phyloP scores from a whole-genome alignment of 1,284 basidiomycete genomes.

The Sporisorium iseilematis-ciliati region DNA sequence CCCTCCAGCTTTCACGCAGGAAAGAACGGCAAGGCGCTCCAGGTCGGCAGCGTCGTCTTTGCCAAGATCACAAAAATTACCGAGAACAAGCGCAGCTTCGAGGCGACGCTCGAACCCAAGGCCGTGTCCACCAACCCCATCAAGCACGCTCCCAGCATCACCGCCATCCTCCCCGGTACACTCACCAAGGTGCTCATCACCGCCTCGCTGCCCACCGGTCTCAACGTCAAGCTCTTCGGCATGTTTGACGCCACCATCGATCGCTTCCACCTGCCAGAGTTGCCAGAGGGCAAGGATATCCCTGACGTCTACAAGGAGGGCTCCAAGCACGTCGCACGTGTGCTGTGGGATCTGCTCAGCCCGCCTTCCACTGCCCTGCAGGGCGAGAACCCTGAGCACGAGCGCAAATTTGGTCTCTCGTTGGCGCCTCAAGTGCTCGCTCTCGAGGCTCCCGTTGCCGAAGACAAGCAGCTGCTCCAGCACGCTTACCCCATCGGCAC shows the following conservation, averaged over 20 bases:
- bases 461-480: conserved; percentile 40
- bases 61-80: conserved; percentile 67
- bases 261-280: conserved; percentile 78
- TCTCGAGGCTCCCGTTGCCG: conserved; percentile 47
- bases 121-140: conserved; percentile 53
- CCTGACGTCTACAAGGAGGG: conserved; percentile 75
- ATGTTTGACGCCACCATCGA: conserved; percentile 95
- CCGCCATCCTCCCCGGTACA: conserved; percentile 86
- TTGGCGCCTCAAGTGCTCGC: conserved; percentile 58
- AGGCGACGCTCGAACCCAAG: conserved; percentile 62
- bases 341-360: conserved; percentile 77
- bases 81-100: conserved; percentile 67
- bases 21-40: conserved; percentile 55
- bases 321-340: conserved; percentile 79
- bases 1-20: conserved; percentile 46
- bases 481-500: conserved; percentile 63
- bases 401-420: conserved; percentile 64
- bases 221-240: conserved; percentile 90
- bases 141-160: conserved; percentile 72
- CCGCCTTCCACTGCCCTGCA: conserved; percentile 40
- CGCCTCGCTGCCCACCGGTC: conserved; percentile 80
- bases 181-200: conserved; percentile 89
- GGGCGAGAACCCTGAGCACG: conserved; percentile 49
- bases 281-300: conserved; percentile 62
- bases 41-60: conserved; percentile 68